Evolutionary conservation across 768 basidiomycete genomes (phyloP).

Genomic region (Suillus sp.): DNA sequence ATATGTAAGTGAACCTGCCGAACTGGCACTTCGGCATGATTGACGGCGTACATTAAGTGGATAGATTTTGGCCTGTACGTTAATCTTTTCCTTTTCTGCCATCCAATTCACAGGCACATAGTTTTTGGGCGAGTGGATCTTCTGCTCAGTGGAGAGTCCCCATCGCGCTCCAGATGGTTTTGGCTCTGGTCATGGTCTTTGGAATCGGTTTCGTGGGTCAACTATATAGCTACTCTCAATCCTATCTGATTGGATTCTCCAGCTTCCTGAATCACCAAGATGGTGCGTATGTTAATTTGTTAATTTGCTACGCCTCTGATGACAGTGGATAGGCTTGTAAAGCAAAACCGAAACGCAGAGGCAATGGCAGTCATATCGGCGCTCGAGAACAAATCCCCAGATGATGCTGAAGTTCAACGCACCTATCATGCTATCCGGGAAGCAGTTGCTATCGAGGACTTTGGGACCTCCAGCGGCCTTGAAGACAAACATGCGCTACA

Average conservation of each 20-base stretch:
- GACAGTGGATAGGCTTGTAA: constrained; percentile 47
- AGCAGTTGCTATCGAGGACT: constrained; percentile 47
- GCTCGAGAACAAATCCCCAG: constrained; percentile 52
- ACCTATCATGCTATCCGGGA: constrained; percentile 59
- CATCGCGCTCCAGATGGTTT: constrained; percentile 58
- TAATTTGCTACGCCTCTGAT: neutral
- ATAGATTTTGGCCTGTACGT: constrained; percentile 62
- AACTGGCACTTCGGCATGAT: neutral
- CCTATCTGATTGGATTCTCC: constrained; percentile 11
- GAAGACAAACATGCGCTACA: constrained; percentile 8
- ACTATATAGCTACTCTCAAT: neutral
- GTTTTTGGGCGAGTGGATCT: constrained; percentile 52
- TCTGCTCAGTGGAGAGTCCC: constrained; percentile 67
- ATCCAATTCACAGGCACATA: constrained; percentile 19
- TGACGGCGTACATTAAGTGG: constrained; percentile 43
- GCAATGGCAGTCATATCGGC: constrained; percentile 65
- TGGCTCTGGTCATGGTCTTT: constrained; percentile 55
- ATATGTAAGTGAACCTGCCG: constrained; percentile 16
- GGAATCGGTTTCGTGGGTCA: constrained; percentile 50
- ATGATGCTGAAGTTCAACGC: constrained; percentile 47
- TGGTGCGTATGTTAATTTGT: constrained; percentile 38
- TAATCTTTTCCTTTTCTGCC: constrained; percentile 2
- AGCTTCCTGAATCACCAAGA: constrained; percentile 63
- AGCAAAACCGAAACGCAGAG: constrained; percentile 54
- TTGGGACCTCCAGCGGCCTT: constrained; percentile 3